Evolutionary conservation across 371 early-diverging fungal genomes (phyloP).

Genomic region (Actinomucor elegans): DNA sequence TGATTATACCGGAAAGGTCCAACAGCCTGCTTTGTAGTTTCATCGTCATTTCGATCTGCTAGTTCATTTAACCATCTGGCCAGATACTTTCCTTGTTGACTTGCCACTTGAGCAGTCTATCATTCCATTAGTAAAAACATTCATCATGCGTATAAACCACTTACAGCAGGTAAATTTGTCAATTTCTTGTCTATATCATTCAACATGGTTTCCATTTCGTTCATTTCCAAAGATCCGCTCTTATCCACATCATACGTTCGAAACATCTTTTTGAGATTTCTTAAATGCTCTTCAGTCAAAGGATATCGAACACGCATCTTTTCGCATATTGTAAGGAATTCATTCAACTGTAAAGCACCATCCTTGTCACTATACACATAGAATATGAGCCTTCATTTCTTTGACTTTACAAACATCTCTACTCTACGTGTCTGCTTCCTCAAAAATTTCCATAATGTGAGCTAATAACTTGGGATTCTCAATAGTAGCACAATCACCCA

Average conservation of each 20-base stretch:
- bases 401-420: too few relatives aligned
- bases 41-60: constrained; percentile 7
- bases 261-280: constrained; percentile 51
- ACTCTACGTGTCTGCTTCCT: constrained; percentile 53
- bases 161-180: constrained; percentile 76
- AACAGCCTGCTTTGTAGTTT: constrained; percentile 9
- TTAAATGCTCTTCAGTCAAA: constrained; percentile 56
- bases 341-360: constrained; percentile 37
- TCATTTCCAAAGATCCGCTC: constrained; percentile 57
- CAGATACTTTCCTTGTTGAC: constrained; percentile 79
- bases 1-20: constrained; percentile 72
- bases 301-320: constrained; percentile 48
- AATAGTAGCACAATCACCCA: constrained; percentile 87
- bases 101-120: constrained; percentile 88
- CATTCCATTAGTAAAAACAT: background rate
- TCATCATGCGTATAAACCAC: constrained; percentile 3
- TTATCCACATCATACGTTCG: constrained; percentile 62
- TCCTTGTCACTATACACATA: constrained; percentile 48
- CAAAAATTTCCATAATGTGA: constrained; percentile 52
- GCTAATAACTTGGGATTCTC: constrained; percentile 69
- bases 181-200: constrained; percentile 63
- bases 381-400: too few relatives aligned
- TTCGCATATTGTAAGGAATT: constrained; percentile 14
- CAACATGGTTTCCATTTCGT: constrained; percentile 60
- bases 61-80: constrained; percentile 53